These are phyloP conservation scores for Trypanosoma rangeli DNA, from an alignment of 208 protist genomes.

Conservation along the genomic window DNA sequence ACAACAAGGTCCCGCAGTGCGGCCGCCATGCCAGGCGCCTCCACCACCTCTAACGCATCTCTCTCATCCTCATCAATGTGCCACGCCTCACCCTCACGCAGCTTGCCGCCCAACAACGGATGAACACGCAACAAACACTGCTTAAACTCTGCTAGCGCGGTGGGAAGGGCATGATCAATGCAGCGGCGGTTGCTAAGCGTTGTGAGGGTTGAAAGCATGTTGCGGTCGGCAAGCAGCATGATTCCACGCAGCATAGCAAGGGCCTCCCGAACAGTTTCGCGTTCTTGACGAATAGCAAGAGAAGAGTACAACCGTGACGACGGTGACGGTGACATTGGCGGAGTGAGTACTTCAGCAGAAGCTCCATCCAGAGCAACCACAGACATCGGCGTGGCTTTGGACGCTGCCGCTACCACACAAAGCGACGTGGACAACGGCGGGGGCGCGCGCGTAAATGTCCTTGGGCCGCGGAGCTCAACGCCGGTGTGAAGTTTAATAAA, in stretches of 20 bases:
- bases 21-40: conserved; percentile 22
- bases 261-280: conserved; percentile 26
- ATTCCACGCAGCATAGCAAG: conserved; percentile 35
- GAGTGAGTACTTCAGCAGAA: background rate
- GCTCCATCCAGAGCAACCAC: background rate
- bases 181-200: conserved; percentile 10
- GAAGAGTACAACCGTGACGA: background rate
- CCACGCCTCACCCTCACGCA: conserved; percentile 32
- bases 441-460: conserved; percentile 10
- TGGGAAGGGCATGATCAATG: conserved; percentile 12
- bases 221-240: conserved; percentile 30
- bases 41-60: conserved; percentile 27
- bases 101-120: conserved; percentile 13
- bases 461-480: conserved; percentile 15
- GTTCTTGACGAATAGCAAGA: conserved; percentile 20
- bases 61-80: conserved; percentile 23
- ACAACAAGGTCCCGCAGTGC: conserved; percentile 33
- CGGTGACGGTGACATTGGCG: background rate
- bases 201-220: conserved; percentile 26
- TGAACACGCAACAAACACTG: conserved; percentile 20
- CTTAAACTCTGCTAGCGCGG: conserved; percentile 30
- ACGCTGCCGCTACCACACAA: no score
- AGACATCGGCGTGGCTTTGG: background rate
- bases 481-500: conserved; percentile 20
- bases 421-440: conserved; percentile 1